These are phyloP conservation scores for Piloderma croceum DNA, from an alignment of 768 basidiomycete genomes.

Conservation along the genomic window DNA sequence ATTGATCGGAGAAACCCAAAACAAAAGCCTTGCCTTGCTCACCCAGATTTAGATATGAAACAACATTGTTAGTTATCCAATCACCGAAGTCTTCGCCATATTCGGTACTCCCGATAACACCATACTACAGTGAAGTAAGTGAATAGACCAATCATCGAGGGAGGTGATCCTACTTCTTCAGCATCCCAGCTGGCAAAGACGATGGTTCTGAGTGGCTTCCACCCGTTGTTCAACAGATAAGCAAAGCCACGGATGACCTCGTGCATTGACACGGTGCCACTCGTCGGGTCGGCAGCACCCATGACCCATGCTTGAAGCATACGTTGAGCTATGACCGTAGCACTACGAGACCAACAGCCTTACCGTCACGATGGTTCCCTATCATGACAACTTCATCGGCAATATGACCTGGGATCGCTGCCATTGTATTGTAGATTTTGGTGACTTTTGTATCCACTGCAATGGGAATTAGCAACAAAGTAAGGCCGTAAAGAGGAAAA, in stretches of 20 bases:
- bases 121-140: no score
- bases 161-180: conserved; percentile 51
- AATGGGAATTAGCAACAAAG: conserved; percentile 7
- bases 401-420: conserved; percentile 76
- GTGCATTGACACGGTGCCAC: conserved; percentile 72
- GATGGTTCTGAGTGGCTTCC: conserved; percentile 80
- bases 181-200: conserved; percentile 79
- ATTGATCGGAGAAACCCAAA: neutral
- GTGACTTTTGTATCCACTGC: conserved; percentile 72
- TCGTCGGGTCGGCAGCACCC: conserved; percentile 74
- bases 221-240: conserved; percentile 58
- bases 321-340: neutral
- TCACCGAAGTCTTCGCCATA: conserved; percentile 62
- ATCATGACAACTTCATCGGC: conserved; percentile 81
- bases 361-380: conserved; percentile 87
- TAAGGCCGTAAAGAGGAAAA: conserved; percentile 15
- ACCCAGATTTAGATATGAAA: conserved; percentile 61
- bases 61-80: conserved; percentile 51
- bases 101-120: conserved; percentile 57
- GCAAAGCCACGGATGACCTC: conserved; percentile 78
- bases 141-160: no score
- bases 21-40: conserved; percentile 11
- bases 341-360: conserved; percentile 13
- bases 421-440: conserved; percentile 90
- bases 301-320: conserved; percentile 56